A percentile compares a stretch with the other conserved stretches of the same genome.
These are phyloP conservation scores for Thraustochytrium striatum DNA, from an alignment of 352 stramenopile genomes.

Conservation along the genomic window DNA sequence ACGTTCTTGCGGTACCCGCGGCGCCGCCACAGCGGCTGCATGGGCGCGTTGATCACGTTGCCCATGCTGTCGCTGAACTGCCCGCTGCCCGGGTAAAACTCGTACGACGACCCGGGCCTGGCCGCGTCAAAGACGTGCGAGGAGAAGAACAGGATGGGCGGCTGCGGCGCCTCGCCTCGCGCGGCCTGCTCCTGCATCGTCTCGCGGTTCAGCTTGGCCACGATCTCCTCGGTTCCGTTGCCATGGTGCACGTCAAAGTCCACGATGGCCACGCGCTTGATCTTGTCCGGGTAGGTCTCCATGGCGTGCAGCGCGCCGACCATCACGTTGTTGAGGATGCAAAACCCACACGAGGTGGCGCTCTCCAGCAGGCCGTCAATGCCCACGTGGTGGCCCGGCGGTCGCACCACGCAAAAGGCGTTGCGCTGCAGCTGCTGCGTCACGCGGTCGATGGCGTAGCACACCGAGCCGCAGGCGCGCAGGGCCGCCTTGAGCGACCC, in stretches of 20 bases:
- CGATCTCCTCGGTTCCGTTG: slow-evolving; percentile 73
- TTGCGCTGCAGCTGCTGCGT: slow-evolving; percentile 57
- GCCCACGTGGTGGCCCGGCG: slow-evolving; percentile 74
- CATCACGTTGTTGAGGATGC: slow-evolving; percentile 91
- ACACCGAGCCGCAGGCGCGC: slow-evolving; percentile 73
- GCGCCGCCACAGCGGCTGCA: slow-evolving; percentile 65
- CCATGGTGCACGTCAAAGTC: slow-evolving; percentile 80
- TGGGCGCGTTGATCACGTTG: slow-evolving; percentile 78
- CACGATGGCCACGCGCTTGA: slow-evolving; percentile 84
- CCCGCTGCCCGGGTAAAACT: slow-evolving; percentile 72
- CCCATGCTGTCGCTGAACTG: slow-evolving; percentile 65
- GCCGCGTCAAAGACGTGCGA: slow-evolving; percentile 51
- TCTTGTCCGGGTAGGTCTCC: slow-evolving; percentile 66
- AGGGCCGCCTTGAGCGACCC: slow-evolving; percentile 70
- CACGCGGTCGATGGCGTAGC: slow-evolving; percentile 71
- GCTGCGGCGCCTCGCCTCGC: slow-evolving; percentile 7
- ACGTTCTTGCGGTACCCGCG: neutral
- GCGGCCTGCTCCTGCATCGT: slow-evolving; percentile 8
- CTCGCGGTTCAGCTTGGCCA: slow-evolving; percentile 53
- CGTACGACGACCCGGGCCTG: slow-evolving; percentile 52
- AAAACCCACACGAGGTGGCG: slow-evolving; percentile 75
- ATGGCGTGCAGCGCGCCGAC: slow-evolving; percentile 86
- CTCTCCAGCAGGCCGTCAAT: slow-evolving; percentile 56
- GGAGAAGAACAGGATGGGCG: slow-evolving; percentile 50
- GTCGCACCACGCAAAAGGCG: slow-evolving; percentile 80